Conservation (phyloP, 139 green algal genomes). For the Coelastrella sp. region DNA sequence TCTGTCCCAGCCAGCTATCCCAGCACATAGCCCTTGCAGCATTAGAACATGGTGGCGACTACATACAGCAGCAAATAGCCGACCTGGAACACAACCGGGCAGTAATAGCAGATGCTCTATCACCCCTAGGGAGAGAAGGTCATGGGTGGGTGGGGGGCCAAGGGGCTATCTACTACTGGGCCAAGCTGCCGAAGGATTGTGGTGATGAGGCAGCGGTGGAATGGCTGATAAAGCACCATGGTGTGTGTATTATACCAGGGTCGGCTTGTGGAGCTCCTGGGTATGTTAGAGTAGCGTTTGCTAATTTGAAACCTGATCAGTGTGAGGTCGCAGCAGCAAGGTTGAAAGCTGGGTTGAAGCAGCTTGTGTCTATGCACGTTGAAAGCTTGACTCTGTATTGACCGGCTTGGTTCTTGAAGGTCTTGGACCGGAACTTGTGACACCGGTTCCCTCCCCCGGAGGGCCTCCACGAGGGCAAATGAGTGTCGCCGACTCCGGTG, state of each 20-base stretch:
- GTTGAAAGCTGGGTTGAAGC: conserved; percentile 79
- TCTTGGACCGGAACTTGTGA: no score
- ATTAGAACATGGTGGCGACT: conserved; percentile 66
- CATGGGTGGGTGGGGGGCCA: conserved; percentile 74
- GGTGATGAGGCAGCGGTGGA: conserved; percentile 84
- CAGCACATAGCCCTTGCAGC: conserved; percentile 83
- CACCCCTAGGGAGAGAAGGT: conserved; percentile 59
- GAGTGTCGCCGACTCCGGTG: no score
- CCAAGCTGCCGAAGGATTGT: conserved; percentile 74
- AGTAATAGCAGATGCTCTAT: conserved; percentile 75
- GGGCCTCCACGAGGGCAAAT: no score
- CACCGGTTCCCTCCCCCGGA: no score
- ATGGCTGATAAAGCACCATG: conserved; percentile 87
- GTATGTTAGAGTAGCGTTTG: conserved; percentile 82
- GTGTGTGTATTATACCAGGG: conserved; percentile 93
- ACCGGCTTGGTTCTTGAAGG: no score
- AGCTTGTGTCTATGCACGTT: conserved; percentile 69
- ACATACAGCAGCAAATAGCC: conserved; percentile 62
- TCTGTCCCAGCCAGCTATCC: conserved; percentile 86
- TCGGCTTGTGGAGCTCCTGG: conserved; percentile 78
- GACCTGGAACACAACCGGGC: conserved; percentile 63
- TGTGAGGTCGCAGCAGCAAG: conserved; percentile 78
- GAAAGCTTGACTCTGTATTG: not conserved
- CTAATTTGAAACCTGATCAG: conserved; percentile 78
- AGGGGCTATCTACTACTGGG: conserved; percentile 95